Evolutionary conservation across 148 eudicot species (phyloP).

Genomic region (Rhododendron henanense): DNA sequence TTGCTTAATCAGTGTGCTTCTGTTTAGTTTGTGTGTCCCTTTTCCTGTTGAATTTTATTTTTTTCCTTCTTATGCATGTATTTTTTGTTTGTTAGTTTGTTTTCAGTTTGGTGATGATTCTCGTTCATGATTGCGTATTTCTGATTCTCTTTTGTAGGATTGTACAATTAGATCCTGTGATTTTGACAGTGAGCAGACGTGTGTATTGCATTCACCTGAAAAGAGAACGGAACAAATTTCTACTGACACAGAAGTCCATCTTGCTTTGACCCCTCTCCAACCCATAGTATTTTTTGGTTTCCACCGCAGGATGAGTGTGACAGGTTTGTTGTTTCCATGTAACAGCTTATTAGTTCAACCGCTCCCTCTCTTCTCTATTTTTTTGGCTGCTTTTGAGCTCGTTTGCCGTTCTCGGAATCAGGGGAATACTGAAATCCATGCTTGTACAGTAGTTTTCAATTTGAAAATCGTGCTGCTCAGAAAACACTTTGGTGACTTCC

Average conservation of each 20-base stretch:
- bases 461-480: background rate
- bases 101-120: background rate
- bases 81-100: background rate
- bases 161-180: slow-evolving; percentile 94
- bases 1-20: background rate
- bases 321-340: slow-evolving; percentile 50
- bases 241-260: slow-evolving; percentile 87
- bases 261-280: slow-evolving; percentile 94
- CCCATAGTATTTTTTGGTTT: slow-evolving; percentile 97
- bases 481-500: background rate
- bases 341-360: background rate
- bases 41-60: background rate
- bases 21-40: background rate
- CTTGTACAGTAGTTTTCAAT: background rate
- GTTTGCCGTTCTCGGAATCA: background rate
- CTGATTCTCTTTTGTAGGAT: slow-evolving; percentile 51
- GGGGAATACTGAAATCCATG: background rate
- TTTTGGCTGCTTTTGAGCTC: background rate
- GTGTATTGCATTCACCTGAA: slow-evolving; percentile 97
- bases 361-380: background rate
- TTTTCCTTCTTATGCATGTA: background rate
- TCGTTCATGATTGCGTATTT: background rate
- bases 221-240: slow-evolving; percentile 84
- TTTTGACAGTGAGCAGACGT: slow-evolving; percentile 93
- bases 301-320: slow-evolving; percentile 94